These are phyloP conservation scores for Pyronema domesticum DNA, from an alignment of 495 filamentous ascomycete genomes.

Conservation along the genomic window DNA sequence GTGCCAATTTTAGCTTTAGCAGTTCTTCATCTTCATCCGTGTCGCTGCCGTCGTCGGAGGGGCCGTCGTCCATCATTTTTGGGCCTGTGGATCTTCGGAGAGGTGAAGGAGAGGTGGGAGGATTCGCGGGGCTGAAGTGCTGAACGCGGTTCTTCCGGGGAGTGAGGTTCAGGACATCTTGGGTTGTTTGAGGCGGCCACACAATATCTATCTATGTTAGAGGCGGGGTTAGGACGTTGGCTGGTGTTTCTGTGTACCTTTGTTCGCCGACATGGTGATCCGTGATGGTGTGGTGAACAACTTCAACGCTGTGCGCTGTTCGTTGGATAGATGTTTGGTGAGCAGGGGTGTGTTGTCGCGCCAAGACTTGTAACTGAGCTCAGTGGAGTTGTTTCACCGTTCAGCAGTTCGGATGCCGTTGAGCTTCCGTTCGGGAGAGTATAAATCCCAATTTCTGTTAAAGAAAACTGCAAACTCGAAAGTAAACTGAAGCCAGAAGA, in stretches of 20 bases:
- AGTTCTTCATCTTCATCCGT: slow-evolving; percentile 84
- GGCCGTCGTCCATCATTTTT: slow-evolving; percentile 22
- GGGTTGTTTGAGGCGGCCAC: slow-evolving; percentile 23
- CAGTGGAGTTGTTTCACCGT: too few species aligned
- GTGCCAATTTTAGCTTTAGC: slow-evolving; percentile 60
- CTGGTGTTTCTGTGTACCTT: background rate
- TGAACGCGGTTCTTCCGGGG: slow-evolving; percentile 13
- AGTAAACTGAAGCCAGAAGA: too few species aligned
- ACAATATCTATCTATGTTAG: slow-evolving; percentile 11
- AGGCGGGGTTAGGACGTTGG: background rate
- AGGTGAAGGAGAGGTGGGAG: slow-evolving; percentile 17
- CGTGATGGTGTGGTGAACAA: background rate
- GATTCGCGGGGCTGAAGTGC: background rate
- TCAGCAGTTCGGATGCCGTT: too few species aligned
- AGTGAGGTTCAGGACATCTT: slow-evolving; percentile 22
- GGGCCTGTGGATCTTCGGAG: slow-evolving; percentile 13
- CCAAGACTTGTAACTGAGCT: too few species aligned
- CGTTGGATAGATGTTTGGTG: background rate
- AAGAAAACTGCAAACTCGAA: too few species aligned
- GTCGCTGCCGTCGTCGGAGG: slow-evolving; percentile 28
- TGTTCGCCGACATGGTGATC: background rate
- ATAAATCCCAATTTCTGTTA: too few species aligned
- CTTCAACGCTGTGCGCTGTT: background rate
- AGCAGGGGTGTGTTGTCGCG: too few species aligned
- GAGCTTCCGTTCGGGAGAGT: too few species aligned